Evolutionary conservation across 106 monocot genomes (phyloP).

Genomic region (Alisma plantagoaquatica): DNA sequence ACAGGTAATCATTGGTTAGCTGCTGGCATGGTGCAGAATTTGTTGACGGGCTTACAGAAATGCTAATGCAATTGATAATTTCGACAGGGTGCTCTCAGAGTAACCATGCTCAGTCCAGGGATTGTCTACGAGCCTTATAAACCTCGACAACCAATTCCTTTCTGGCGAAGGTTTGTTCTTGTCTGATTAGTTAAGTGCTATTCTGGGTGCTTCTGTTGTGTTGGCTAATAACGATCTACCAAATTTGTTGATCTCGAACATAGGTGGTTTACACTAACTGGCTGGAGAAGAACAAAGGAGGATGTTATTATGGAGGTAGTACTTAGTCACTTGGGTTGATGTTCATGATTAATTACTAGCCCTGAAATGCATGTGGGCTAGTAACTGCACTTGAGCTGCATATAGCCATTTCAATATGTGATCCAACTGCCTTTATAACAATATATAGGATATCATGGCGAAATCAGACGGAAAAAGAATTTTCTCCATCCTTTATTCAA

Average conservation of each 20-base stretch:
- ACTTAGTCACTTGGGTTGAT: background rate
- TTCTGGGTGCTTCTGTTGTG: too few species aligned
- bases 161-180: constrained; percentile 54
- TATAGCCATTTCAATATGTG: too few species aligned
- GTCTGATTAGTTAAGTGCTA: too few species aligned
- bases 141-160: constrained; percentile 49
- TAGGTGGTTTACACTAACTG: constrained; percentile 95
- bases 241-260: constrained; percentile 5
- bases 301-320: constrained; percentile 91
- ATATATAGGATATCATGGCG: too few species aligned
- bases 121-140: constrained; percentile 73
- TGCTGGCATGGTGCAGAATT: background rate
- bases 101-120: constrained; percentile 65
- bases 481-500: too few species aligned
- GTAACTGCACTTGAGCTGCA: too few species aligned
- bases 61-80: background rate
- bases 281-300: constrained; percentile 98
- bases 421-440: too few species aligned
- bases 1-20: background rate
- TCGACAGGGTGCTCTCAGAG: constrained; percentile 37
- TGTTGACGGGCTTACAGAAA: background rate
- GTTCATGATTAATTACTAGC: too few species aligned
- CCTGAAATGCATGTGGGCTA: too few species aligned
- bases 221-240: background rate
- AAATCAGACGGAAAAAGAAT: too few species aligned